Evolutionary conservation across 1,284 basidiomycete genomes (phyloP).

Genomic region (Naganishia liquefaciens): DNA sequence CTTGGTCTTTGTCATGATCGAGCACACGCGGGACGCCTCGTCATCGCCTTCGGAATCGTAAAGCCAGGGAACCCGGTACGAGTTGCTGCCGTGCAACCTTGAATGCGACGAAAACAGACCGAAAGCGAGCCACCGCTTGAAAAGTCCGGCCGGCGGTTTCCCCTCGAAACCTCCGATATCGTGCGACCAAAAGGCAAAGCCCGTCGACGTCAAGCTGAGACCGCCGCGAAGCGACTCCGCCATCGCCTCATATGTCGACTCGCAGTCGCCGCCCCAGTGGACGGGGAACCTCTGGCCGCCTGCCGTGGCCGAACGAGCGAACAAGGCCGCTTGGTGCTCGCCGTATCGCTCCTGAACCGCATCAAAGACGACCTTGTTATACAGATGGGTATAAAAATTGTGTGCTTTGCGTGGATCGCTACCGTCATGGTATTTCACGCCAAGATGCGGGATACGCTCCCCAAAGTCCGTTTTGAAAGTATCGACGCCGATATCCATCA

Average conservation of each 20-base stretch:
- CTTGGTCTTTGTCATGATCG: conserved; percentile 67
- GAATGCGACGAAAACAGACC: conserved; percentile 56
- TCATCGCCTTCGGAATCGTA: conserved; percentile 62
- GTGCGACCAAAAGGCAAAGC: conserved; percentile 70
- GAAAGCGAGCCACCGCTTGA: conserved; percentile 74
- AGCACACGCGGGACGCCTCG: conserved; percentile 63
- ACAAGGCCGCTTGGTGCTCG: conserved; percentile 67
- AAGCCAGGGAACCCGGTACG: conserved; percentile 73
- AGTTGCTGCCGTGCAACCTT: conserved; percentile 68
- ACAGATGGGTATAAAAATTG: conserved; percentile 66
- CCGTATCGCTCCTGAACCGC: conserved; percentile 64
- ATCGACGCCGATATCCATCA: conserved; percentile 71
- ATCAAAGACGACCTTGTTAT: conserved; percentile 70
- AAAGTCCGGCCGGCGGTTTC: conserved; percentile 67
- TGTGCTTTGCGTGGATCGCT: conserved; percentile 62
- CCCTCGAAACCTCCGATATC: conserved; percentile 77
- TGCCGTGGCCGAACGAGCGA: conserved; percentile 66
- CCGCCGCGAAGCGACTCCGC: conserved; percentile 69
- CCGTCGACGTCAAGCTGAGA: conserved; percentile 66
- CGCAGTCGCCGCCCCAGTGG: conserved; percentile 73
- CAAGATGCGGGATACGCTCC: conserved; percentile 63
- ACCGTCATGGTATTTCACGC: conserved; percentile 66
- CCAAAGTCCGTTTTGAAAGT: conserved; percentile 67
- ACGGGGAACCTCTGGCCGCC: conserved; percentile 65
- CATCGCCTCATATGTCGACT: conserved; percentile 76